phyloP scores from a whole-genome alignment of 2,329 filamentous ascomycete genomes.

The Fusarium goolgardi region DNA sequence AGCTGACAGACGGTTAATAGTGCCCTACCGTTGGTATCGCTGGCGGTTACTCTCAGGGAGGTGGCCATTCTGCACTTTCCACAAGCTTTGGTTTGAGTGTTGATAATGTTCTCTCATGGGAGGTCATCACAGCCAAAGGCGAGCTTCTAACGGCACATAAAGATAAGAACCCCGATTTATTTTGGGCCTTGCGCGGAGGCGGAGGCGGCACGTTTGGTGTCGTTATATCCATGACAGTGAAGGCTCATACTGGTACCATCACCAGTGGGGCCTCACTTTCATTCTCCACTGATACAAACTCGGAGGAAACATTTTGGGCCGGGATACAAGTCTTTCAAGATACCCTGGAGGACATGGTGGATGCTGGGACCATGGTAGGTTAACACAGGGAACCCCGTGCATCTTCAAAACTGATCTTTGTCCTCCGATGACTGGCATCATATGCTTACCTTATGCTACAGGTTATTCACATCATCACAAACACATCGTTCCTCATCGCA shows the following conservation, averaged over 20 bases:
- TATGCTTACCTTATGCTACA: not conserved
- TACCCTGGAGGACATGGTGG: not conserved
- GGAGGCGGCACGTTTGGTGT: not conserved
- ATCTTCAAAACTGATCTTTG: not conserved
- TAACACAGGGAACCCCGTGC: not conserved
- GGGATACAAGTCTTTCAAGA: not conserved
- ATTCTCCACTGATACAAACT: not conserved
- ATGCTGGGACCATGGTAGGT: not conserved
- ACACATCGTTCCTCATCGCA: not conserved
- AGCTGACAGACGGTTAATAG: not conserved
- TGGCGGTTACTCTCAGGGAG: constrained; percentile 71
- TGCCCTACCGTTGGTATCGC: constrained; percentile 66
- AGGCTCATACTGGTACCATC: not conserved
- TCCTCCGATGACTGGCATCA: not conserved
- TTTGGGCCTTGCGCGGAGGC: not conserved
- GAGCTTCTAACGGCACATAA: not conserved
- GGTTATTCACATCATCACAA: not conserved
- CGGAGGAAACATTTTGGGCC: not conserved
- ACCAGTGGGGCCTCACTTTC: not conserved
- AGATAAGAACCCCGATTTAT: not conserved
- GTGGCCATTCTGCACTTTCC: constrained; percentile 64
- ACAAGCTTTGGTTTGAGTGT: constrained; percentile 67
- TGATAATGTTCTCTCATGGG: constrained; percentile 57
- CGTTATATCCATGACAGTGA: not conserved
- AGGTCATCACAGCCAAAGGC: not conserved